Evolutionary conservation across 108 stramenopile genomes (phyloP).

Genomic region (Pseudonitzschia pungens): DNA sequence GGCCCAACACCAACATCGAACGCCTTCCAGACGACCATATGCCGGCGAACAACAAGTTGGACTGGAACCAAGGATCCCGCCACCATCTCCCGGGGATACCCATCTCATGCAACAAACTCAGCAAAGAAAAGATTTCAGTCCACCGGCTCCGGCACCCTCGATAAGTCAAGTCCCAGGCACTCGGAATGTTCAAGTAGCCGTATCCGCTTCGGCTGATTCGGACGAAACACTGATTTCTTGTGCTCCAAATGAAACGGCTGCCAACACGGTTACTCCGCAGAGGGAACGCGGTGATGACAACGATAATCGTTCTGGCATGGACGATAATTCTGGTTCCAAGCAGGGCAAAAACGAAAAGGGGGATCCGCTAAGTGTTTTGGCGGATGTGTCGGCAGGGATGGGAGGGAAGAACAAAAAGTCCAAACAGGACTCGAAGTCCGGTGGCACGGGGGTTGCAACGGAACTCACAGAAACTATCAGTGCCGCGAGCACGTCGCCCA

Average conservation of each 20-base stretch:
- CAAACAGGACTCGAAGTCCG: constrained; percentile 9
- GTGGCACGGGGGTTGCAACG: not conserved
- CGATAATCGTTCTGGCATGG: not conserved
- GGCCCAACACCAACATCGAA: constrained; percentile 2
- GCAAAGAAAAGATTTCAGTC: constrained; percentile 17
- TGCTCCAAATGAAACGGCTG: not conserved
- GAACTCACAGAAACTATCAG: not conserved
- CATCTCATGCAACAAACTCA: constrained; percentile 7
- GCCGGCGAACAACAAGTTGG: constrained; percentile 8
- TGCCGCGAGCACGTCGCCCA: too few species aligned
- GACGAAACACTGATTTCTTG: not conserved
- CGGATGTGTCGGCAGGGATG: constrained; percentile 44
- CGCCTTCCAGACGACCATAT: not conserved
- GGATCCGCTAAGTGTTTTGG: constrained; percentile 41
- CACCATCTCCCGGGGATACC: not conserved
- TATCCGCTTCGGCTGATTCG: constrained; percentile 10
- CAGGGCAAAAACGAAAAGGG: constrained; percentile 26
- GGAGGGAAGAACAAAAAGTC: constrained; percentile 18
- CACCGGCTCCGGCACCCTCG: constrained; percentile 14
- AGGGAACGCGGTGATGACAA: not conserved
- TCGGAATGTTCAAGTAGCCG: constrained; percentile 4
- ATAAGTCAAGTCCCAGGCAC: not conserved
- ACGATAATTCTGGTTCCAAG: constrained; percentile 1
- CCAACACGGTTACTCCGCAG: not conserved
- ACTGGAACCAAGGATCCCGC: constrained; percentile 1